Percentiles rank a stretch among this genome's conserved stretches.
phyloP scores from a whole-genome alignment of 352 stramenopile genomes.

The Phytopythium ostracodes region DNA sequence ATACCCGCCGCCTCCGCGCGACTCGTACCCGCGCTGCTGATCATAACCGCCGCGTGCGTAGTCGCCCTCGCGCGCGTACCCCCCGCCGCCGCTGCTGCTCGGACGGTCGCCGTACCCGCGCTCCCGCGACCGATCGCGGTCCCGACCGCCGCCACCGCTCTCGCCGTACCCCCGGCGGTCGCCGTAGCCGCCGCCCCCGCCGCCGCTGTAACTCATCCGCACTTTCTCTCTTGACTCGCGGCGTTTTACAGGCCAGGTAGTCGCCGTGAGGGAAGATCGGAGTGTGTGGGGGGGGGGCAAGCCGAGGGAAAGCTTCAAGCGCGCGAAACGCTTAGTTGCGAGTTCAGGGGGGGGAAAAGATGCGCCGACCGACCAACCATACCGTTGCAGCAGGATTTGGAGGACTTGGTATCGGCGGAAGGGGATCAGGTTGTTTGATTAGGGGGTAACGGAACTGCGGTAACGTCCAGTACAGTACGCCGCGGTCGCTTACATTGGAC shows the following conservation, averaged over 20 bases:
- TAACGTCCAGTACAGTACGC: background rate
- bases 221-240: background rate
- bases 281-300: background rate
- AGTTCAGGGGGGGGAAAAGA: background rate
- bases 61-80: conserved; percentile 11
- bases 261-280: background rate
- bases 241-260: background rate
- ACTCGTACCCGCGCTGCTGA: conserved; percentile 29
- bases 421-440: background rate
- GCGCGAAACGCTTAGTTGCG: background rate
- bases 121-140: conserved; percentile 7
- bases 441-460: background rate
- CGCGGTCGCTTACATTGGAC: background rate
- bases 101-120: conserved; percentile 15
- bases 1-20: conserved; percentile 14
- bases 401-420: background rate
- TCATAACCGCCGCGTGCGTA: conserved; percentile 15
- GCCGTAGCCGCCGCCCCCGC: conserved; percentile 18
- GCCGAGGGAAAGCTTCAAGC: conserved; percentile 3
- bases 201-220: conserved; percentile 46
- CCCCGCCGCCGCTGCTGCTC: conserved; percentile 3
- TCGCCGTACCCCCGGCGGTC: conserved; percentile 16
- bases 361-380: background rate
- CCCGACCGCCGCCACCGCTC: conserved; percentile 6
- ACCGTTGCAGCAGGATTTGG: too few species aligned